These are phyloP conservation scores for Saksenaea oblongispora DNA, from an alignment of 371 early-diverging fungal species.

Conservation along the genomic window DNA sequence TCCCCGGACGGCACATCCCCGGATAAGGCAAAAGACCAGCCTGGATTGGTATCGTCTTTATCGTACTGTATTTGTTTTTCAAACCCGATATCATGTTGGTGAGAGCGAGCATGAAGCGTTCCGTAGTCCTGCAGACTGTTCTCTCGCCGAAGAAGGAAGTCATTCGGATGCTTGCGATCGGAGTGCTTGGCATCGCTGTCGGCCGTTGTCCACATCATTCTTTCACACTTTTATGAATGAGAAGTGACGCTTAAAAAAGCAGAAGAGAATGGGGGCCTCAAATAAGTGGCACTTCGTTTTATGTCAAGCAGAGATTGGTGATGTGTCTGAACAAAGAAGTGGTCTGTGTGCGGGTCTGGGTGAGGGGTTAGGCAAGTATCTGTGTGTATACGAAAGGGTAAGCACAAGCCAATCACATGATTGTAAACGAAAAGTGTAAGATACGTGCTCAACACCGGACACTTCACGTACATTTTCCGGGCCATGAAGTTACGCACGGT, in stretches of 20 bases:
- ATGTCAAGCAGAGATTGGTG: neutral
- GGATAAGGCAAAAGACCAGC: constrained; percentile 3
- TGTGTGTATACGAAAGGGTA: neutral
- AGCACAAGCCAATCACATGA: neutral
- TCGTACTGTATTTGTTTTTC: neutral
- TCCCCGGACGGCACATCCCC: constrained; percentile 22
- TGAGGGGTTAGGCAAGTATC: too few species aligned
- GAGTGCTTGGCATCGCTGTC: neutral
- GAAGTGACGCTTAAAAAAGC: neutral
- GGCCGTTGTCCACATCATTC: constrained; percentile 27
- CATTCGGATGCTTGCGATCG: neutral
- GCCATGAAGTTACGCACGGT: too few species aligned
- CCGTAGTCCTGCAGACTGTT: neutral
- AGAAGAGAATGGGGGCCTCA: neutral
- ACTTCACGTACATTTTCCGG: too few species aligned
- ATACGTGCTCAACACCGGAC: too few species aligned
- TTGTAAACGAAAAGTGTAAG: neutral
- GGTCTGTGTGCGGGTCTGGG: neutral
- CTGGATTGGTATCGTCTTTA: neutral
- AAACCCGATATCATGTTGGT: neutral
- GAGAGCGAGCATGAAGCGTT: neutral
- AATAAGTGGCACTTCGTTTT: too few species aligned
- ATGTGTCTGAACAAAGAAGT: neutral
- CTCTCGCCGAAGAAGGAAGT: neutral
- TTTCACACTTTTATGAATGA: constrained; percentile 17